phyloP scores from a whole-genome alignment of 768 basidiomycete species.

The Suillus clintonianus region DNA sequence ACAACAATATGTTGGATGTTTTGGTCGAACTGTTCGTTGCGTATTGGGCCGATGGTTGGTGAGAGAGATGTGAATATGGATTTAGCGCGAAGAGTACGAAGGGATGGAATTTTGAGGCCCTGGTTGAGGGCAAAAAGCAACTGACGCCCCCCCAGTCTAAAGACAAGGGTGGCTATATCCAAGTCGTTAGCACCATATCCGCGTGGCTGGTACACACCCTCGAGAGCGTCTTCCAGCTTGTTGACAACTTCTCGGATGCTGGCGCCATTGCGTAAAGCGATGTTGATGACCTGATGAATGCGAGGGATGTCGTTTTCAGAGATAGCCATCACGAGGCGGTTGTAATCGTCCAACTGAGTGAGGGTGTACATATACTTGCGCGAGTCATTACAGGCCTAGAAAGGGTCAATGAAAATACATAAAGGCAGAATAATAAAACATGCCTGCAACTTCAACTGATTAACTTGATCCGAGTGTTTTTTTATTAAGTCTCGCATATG shows the following conservation, averaged over 20 bases:
- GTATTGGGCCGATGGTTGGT: conserved; percentile 13
- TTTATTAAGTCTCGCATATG: not conserved
- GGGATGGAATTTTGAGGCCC: conserved; percentile 9
- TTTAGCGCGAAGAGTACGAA: conserved; percentile 11
- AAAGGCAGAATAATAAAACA: not conserved
- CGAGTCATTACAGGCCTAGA: not conserved
- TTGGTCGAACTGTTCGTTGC: conserved; percentile 2
- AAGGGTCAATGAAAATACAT: not conserved
- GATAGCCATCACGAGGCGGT: conserved; percentile 7
- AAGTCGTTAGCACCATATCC: not conserved
- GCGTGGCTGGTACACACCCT: not conserved
- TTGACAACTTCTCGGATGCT: conserved; percentile 4
- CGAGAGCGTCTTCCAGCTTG: conserved; percentile 10
- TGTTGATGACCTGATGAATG: conserved; percentile 4
- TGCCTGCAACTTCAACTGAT: not conserved
- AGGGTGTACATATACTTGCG: not conserved
- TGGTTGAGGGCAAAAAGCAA: conserved; percentile 17
- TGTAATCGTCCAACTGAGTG: not conserved
- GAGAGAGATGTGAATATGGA: conserved; percentile 8
- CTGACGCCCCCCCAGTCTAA: conserved; percentile 11
- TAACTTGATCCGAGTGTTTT: not conserved
- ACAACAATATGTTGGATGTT: conserved; percentile 14
- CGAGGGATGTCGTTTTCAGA: conserved; percentile 8
- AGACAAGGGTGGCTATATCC: conserved; percentile 14
- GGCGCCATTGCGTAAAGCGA: conserved; percentile 10